A percentile compares a stretch with the other conserved stretches of the same genome.
Evolutionary conservation across 208 protist genomes (phyloP).

Genomic region (Leishmania arabica): DNA sequence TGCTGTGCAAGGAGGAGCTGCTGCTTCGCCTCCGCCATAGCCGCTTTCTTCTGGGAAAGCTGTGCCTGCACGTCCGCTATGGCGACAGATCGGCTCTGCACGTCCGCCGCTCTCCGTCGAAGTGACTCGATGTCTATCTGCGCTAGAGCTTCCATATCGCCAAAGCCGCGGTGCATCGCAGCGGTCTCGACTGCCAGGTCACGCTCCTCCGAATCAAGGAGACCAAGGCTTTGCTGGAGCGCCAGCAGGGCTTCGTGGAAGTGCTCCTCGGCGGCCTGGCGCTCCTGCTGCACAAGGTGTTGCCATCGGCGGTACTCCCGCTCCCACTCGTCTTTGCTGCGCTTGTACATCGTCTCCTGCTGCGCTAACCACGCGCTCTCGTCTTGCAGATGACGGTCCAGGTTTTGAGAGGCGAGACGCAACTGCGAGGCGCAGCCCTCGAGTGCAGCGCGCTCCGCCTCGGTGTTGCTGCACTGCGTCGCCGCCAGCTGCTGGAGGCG

Average conservation of each 20-base stretch:
- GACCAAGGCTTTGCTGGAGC: slow-evolving; percentile 43
- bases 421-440: slow-evolving; percentile 49
- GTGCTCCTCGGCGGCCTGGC: slow-evolving; percentile 49
- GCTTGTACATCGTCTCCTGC: slow-evolving; percentile 50
- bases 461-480: slow-evolving; percentile 47
- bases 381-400: slow-evolving; percentile 65
- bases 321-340: slow-evolving; percentile 61
- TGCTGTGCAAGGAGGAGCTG: slow-evolving; percentile 37
- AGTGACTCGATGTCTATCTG: slow-evolving; percentile 49
- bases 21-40: slow-evolving; percentile 35
- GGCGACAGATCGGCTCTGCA: slow-evolving; percentile 39
- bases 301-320: slow-evolving; percentile 77
- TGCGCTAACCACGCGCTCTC: slow-evolving; percentile 70
- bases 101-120: slow-evolving; percentile 40
- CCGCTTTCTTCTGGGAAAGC: slow-evolving; percentile 38
- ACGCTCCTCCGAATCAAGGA: slow-evolving; percentile 57
- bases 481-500: slow-evolving; percentile 46
- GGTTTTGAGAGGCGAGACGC: slow-evolving; percentile 34
- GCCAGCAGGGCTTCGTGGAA: slow-evolving; percentile 46
- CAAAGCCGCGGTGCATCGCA: slow-evolving; percentile 41
- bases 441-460: slow-evolving; percentile 49
- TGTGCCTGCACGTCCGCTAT: slow-evolving; percentile 33
- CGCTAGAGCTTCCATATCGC: slow-evolving; percentile 28
- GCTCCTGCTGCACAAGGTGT: slow-evolving; percentile 64
- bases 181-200: slow-evolving; percentile 39